Evolutionary conservation across 2,329 filamentous ascomycete genomes (phyloP).

Genomic region (Fusarium globosum): DNA sequence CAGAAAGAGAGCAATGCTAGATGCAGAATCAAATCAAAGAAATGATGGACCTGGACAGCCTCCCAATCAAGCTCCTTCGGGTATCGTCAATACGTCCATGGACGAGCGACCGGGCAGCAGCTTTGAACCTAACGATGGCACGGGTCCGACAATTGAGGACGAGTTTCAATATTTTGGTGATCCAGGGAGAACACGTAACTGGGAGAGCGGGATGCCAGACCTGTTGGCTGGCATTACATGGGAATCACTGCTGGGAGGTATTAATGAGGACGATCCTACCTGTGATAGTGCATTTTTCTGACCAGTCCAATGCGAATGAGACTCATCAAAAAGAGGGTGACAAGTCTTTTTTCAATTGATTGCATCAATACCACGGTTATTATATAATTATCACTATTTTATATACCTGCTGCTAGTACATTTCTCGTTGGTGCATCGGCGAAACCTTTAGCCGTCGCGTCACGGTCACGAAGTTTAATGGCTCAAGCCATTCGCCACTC

Average conservation of each 20-base stretch:
- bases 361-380: too few relatives aligned
- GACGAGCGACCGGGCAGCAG: not conserved
- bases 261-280: not conserved
- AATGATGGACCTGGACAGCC: too few relatives aligned
- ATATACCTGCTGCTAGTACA: not conserved
- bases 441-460: not conserved
- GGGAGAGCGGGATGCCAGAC: not conserved
- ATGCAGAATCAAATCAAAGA: not conserved
- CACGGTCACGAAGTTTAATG: not conserved
- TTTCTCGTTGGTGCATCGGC: not conserved
- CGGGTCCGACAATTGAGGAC: not conserved
- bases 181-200: not conserved
- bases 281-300: not conserved
- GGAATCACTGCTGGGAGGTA: not conserved
- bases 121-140: rapidly evolving
- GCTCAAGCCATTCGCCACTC: not conserved
- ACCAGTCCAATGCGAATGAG: not conserved
- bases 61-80: not conserved
- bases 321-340: not conserved
- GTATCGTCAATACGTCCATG: not conserved
- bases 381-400: too few relatives aligned
- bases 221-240: not conserved
- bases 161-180: rapidly evolving
- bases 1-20: not conserved
- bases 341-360: too few relatives aligned